Conservation (phyloP, 345 rosid genomes). For the rapeseed (Brassica napus) region Da-Ae NC_063445.1:53304001-53304500, state of each 20-base stretch:
- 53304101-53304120: no score
- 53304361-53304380: slow-evolving; percentile 73
- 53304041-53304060: no score
- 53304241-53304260: slow-evolving; percentile 20
- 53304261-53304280: slow-evolving; percentile 6
- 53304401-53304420: slow-evolving; percentile 2
- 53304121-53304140: no score
- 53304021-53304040: no score
- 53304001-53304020: no score
- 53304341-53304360: slow-evolving; percentile 34
- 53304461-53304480: slow-evolving; percentile 33
- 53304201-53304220: neutral
- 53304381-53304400: slow-evolving; percentile 11
- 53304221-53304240: slow-evolving; percentile 19
- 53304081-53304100: no score
- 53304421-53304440: slow-evolving; percentile 38
- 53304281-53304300: slow-evolving; percentile 11
- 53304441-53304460: neutral
- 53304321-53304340: slow-evolving; percentile 48
- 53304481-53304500: slow-evolving; percentile 59
- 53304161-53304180: neutral
- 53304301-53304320: slow-evolving; percentile 53
- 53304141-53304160: no score
- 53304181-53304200: neutral
- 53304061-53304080: no score